Evolutionary conservation across 78 protist species (phyloP), one percentile per base, ranked within the genome.

Genomic region (Creolimax fragrantissima): DNA sequence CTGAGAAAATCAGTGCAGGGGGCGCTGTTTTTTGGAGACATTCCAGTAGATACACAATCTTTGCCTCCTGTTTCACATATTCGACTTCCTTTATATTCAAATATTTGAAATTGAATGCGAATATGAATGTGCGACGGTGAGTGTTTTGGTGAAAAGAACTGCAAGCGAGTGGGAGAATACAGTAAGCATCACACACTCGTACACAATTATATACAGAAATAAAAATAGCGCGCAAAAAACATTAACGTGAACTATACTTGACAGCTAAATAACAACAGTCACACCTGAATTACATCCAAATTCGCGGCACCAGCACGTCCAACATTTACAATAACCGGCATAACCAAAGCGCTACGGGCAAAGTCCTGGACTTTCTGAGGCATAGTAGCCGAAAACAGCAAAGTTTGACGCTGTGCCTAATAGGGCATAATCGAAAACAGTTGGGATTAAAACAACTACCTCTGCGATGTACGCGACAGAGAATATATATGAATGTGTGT

Each of bases 1-100:
- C 98, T 81, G 97, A 86, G 88, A 98, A 99, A 42, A 99, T 95
- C 7, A 66, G 85, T 43, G 96, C 98, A 5, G 99, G 99, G n/a
- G 99, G 99, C 3, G 99, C 91, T 0, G 99, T 98, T 93, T 98
- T 99, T 91, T 98, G 98, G 93, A 99, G 96, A 93, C 98, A 97
- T 90, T 98, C 98, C 43, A 98, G 96, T 44, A 99, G 94, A 94
- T 97, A 96, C 17, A 96, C 94, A 11, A 97, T 94, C 90, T 94
- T 94, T 4, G 98, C 98, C 89, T 92, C 94, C 6, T 35, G 43
- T 7, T 89, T 88, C 35, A 92, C 93, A 24, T 84, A 85, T 88
- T 88, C 90, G 11, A 92, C 92, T 11, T 67, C 24, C 44, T 85
- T 43, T 37, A 5, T 5, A 5, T 81, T 37, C 37, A 41, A 81